Evolutionary conservation across 306 rosid species (phyloP).

Genomic region (Vigna hirtella): DNA sequence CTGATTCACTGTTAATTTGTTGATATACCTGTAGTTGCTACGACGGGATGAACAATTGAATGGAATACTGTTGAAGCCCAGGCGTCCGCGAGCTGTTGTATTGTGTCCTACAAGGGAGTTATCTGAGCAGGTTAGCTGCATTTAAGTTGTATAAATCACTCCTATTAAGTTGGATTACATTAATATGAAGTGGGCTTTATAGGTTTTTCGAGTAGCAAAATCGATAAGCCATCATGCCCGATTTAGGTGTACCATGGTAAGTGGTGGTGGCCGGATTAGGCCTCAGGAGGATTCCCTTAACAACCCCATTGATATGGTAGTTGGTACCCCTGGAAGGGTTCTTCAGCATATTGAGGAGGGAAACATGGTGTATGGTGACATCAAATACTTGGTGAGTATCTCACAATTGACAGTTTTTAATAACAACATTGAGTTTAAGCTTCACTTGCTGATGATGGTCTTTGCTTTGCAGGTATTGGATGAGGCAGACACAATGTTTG

Average conservation of each 20-base stretch:
- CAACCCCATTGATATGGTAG: slow-evolving; percentile 87
- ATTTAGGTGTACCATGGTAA: slow-evolving; percentile 87
- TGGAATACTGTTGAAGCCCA: slow-evolving; percentile 80
- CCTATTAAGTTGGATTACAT: slow-evolving; percentile 27
- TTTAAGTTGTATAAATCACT: slow-evolving; percentile 29
- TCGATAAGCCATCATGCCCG: slow-evolving; percentile 91
- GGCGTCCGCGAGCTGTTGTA: slow-evolving; percentile 92
- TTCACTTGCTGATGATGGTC: slow-evolving; percentile 33
- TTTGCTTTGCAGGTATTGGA: slow-evolving; percentile 77
- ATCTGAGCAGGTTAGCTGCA: slow-evolving; percentile 80
- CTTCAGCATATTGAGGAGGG: slow-evolving; percentile 97
- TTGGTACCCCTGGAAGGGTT: slow-evolving; percentile 95
- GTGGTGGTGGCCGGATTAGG: slow-evolving; percentile 92
- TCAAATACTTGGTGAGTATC: slow-evolving; percentile 79
- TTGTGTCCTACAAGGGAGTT: slow-evolving; percentile 95
- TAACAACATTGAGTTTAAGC: slow-evolving; percentile 16
- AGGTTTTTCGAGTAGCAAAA: slow-evolving; percentile 96
- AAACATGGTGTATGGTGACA: slow-evolving; percentile 89
- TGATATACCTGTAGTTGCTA: slow-evolving; percentile 69
- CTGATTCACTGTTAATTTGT: slow-evolving; percentile 40
- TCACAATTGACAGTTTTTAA: slow-evolving; percentile 4
- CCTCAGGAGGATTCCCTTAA: slow-evolving; percentile 92
- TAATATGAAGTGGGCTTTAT: slow-evolving; percentile 46
- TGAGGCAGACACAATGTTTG: slow-evolving; percentile 99
- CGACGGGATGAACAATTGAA: slow-evolving; percentile 77